phyloP scores from a whole-genome alignment of 73 alveolate genomes.

The Paramecium primaurelia region DNA sequence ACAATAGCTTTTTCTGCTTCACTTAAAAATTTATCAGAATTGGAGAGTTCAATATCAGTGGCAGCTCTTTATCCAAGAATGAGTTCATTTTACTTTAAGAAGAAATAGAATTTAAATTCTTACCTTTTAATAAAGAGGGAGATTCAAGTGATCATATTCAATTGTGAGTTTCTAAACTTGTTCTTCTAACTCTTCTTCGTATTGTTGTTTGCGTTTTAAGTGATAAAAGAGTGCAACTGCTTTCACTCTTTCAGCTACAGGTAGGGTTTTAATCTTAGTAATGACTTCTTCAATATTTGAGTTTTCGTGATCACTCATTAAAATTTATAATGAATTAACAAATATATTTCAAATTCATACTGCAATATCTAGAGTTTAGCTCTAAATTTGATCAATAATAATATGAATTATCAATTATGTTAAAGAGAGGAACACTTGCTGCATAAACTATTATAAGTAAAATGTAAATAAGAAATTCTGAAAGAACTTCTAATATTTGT shows the following conservation, averaged over 20 bases:
- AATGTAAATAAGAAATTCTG: not conserved
- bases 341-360: conserved; percentile 31
- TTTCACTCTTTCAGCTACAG: conserved; percentile 47
- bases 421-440: conserved; percentile 37
- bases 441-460: not conserved
- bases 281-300: not conserved
- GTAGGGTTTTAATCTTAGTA: conserved; percentile 44
- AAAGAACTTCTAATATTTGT: not conserved
- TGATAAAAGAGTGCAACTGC: conserved; percentile 56
- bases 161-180: conserved; percentile 19
- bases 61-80: conserved; percentile 51
- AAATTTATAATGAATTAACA: conserved; percentile 29
- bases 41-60: conserved; percentile 45
- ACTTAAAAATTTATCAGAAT: conserved; percentile 39
- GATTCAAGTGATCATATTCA: conserved; percentile 40
- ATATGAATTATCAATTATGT: not conserved
- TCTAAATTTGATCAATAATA: not conserved
- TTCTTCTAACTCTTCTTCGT: conserved; percentile 46
- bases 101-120: not conserved
- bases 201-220: conserved; percentile 29
- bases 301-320: not conserved
- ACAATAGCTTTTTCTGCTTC: conserved; percentile 47
- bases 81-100: not conserved
- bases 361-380: conserved; percentile 22
- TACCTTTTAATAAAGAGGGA: conserved; percentile 54